Base-by-base conservation (phyloP, 164 flowering plant species). In the Berberis vulgaris region DNA sequence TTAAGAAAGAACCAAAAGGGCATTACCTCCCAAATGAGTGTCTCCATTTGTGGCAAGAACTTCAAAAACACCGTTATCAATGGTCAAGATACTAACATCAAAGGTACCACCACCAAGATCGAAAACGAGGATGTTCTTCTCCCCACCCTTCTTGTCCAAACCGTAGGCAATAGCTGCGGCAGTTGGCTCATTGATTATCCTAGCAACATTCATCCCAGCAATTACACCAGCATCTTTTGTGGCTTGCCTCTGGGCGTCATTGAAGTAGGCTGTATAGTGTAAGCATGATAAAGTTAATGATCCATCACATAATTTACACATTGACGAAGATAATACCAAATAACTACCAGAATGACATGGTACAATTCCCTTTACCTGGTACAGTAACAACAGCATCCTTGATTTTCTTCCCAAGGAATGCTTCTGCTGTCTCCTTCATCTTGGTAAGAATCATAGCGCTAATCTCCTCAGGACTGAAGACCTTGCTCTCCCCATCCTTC, bases 141-240 rank as follows among this genome's bases (percentile, higher is more conserved):
- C 97, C 8, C 88, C 88, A 65, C 91, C 91, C 72, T 85, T 91
- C 85, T 91, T 86, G 78, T 88, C 89, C 82, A 91, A 73, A 54
- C 97, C 97, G 62, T 91, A 91, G 39, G 93, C 97, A 64, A 91
- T 91, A 41, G 97, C 96, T 41, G 97, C 97, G 1, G 97, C 97
- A 2, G 97, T 91, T 59, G 96, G 97, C 61, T 91, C 97, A 75
- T 91, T 91, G 65, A 88, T 91, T 12, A 91, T 88, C 64, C 97
- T 78, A 1, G 87, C 97, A 70, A 91, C 96, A 77, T 91, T 91
- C 38, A 91, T 69, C 0, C 97, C 97, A 77, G 97, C 93, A 70
- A 90, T 90, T 2, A 87, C 72, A 68, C 97, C 97, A 49, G 97
- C 97, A 77, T 90, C 97, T 82, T 90, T 90, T 61, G 97, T 90